phyloP scores from a whole-genome alignment of 495 filamentous ascomycete genomes.

The Ascobolus immersus region DNA sequence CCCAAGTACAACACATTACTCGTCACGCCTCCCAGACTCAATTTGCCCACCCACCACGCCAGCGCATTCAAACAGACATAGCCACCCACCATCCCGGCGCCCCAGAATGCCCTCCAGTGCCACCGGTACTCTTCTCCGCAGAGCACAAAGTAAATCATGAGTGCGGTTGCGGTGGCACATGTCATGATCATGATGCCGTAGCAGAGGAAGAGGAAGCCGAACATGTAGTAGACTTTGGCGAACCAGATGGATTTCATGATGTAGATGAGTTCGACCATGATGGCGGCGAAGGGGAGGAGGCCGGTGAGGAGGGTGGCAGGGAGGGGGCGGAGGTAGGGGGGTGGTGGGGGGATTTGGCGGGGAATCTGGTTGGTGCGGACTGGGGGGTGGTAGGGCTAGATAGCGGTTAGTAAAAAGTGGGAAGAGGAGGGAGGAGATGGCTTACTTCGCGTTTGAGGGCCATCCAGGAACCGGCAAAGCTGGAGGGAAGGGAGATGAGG shows the following conservation, averaged over 20 bases:
- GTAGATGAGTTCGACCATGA: conserved; percentile 94
- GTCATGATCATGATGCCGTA: conserved; percentile 96
- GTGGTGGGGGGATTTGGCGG: conserved; percentile 67
- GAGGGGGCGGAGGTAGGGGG: conserved; percentile 54
- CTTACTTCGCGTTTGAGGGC: conserved; percentile 45
- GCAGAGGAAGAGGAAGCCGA: conserved; percentile 92
- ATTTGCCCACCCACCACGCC: conserved; percentile 62
- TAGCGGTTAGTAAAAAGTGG: background rate
- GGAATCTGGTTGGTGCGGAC: conserved; percentile 95
- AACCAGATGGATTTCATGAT: conserved; percentile 97
- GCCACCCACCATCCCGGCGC: conserved; percentile 58
- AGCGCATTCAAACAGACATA: conserved; percentile 80
- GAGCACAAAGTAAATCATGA: conserved; percentile 83
- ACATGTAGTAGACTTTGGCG: conserved; percentile 98
- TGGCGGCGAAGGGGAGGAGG: conserved; percentile 78
- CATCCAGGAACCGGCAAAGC: conserved; percentile 73
- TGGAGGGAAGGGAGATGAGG: conserved; percentile 75
- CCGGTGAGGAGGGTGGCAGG: conserved; percentile 77
- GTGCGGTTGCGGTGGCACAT: conserved; percentile 66
- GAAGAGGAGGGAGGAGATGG: background rate
- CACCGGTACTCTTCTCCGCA: conserved; percentile 95
- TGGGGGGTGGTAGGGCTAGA: conserved; percentile 37
- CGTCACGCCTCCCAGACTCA: conserved; percentile 61
- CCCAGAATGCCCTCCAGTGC: conserved; percentile 87
- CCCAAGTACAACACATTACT: conserved; percentile 79